Percentiles rank a stretch among this genome's conserved stretches.
These are phyloP conservation scores for Globisporangium uncinulatum DNA, from an alignment of 352 stramenopile species.

Conservation along the genomic window DNA sequence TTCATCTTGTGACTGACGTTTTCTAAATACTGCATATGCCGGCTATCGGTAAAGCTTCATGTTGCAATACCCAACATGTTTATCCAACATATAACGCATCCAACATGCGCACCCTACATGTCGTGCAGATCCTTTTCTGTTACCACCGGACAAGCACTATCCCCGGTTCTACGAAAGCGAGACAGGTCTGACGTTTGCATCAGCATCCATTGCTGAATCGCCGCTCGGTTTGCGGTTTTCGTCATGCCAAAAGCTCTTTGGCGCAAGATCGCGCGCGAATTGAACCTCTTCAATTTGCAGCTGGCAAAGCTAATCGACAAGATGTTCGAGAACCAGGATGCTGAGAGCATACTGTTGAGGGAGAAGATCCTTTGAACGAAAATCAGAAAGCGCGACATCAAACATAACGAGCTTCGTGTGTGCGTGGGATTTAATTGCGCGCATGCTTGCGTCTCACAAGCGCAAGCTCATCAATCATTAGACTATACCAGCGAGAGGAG, in stretches of 20 bases:
- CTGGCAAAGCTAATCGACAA: not conserved
- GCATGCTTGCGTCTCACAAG: not conserved
- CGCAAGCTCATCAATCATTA: not conserved
- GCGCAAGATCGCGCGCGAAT: not conserved
- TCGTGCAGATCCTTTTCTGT: not conserved
- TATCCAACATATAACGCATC: not conserved
- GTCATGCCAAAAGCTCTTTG: not conserved
- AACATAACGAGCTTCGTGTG: not conserved
- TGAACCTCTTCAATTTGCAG: not conserved
- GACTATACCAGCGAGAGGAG: not conserved
- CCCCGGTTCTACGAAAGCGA: not conserved
- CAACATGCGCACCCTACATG: too few relatives aligned
- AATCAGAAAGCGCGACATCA: not conserved
- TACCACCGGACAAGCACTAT: not conserved
- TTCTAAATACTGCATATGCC: too few relatives aligned
- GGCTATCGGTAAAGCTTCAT: too few relatives aligned
- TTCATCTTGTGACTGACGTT: not conserved
- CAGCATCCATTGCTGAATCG: not conserved
- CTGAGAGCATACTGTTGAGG: not conserved
- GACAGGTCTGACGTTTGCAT: not conserved
- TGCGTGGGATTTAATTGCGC: not conserved
- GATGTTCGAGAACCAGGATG: not conserved
- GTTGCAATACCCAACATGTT: not conserved
- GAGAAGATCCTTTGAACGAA: not conserved
- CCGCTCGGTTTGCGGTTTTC: not conserved